A percentile compares a stretch with the other conserved stretches of the same genome.
Evolutionary conservation across 208 protist species (phyloP).

Genomic region (Crithidia expoeki): DNA sequence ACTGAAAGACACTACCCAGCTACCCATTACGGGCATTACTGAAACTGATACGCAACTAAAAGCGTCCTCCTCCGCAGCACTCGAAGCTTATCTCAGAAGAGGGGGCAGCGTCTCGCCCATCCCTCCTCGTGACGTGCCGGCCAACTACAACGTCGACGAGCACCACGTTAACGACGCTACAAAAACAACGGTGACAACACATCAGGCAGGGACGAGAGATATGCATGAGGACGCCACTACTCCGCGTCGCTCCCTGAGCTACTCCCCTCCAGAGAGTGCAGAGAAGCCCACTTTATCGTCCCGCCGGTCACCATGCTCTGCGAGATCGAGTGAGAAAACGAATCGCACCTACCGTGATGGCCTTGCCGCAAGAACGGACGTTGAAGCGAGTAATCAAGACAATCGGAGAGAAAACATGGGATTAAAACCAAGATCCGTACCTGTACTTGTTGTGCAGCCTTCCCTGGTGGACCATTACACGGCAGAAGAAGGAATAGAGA

Average conservation of each 20-base stretch:
- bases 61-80: no score
- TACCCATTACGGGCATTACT: no score
- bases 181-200: neutral
- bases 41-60: no score
- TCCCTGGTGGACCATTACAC: no score
- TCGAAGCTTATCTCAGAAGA: neutral
- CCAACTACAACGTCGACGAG: neutral
- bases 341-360: no score
- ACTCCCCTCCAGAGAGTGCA: conserved; percentile 19
- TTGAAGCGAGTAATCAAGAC: neutral
- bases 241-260: conserved; percentile 34
- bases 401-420: neutral
- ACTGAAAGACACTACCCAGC: no score
- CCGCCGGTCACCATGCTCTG: no score
- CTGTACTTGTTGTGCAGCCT: conserved; percentile 22
- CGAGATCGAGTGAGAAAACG: no score
- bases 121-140: neutral
- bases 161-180: neutral
- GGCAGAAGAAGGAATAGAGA: neutral
- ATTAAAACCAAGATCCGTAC: neutral
- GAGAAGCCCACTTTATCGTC: no score
- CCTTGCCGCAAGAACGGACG: neutral
- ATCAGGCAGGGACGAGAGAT: neutral
- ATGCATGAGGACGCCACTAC: conserved; percentile 4
- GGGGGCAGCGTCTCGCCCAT: neutral